A percentile compares a stretch with the other conserved stretches of the same genome.
These are phyloP conservation scores for Neocucurbitaria cava DNA, from an alignment of 2,329 filamentous ascomycete species.

Conservation along the genomic window DNA sequence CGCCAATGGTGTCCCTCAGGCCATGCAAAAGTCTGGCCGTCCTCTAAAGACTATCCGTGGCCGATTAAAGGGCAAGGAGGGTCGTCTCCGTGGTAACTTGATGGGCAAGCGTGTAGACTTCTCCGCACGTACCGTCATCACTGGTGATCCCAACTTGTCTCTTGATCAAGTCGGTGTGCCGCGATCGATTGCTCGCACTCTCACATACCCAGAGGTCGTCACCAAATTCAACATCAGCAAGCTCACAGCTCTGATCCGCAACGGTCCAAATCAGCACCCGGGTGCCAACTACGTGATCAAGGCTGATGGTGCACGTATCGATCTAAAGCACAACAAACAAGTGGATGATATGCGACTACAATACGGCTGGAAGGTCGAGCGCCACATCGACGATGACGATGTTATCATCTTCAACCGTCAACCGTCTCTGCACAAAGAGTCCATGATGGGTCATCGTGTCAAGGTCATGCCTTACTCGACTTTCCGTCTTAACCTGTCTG, in stretches of 20 bases:
- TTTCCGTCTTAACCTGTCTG: slow-evolving; percentile 95
- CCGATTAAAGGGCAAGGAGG: slow-evolving; percentile 98
- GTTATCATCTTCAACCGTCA: slow-evolving; percentile 99
- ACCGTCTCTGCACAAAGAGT: slow-evolving; percentile 98
- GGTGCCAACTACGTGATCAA: slow-evolving; percentile 97
- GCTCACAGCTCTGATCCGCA: slow-evolving; percentile 85
- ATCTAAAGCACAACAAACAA: slow-evolving; percentile 90
- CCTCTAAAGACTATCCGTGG: slow-evolving; percentile 96
- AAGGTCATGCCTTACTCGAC: slow-evolving; percentile 99
- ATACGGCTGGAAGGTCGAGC: slow-evolving; percentile 98
- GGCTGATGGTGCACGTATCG: slow-evolving; percentile 90
- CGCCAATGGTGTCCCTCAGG: slow-evolving; percentile 92
- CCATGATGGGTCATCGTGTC: slow-evolving; percentile 99
- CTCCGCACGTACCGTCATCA: slow-evolving; percentile 99
- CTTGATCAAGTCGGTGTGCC: slow-evolving; percentile 98
- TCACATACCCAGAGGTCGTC: slow-evolving; percentile 97
- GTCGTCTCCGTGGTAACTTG: slow-evolving; percentile 94
- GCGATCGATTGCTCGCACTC: slow-evolving; percentile 85
- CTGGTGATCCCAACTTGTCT: slow-evolving; percentile 94
- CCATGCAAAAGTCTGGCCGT: slow-evolving; percentile 94
- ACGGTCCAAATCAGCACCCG: slow-evolving; percentile 92
- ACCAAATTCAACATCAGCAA: slow-evolving; percentile 98
- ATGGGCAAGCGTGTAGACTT: slow-evolving; percentile 98
- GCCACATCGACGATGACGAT: slow-evolving; percentile 93
- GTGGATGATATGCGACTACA: slow-evolving; percentile 85